These are phyloP conservation scores for Plasmodium blacklocki DNA, from an alignment of 169 alveolate species.

Conservation along the genomic window DNA sequence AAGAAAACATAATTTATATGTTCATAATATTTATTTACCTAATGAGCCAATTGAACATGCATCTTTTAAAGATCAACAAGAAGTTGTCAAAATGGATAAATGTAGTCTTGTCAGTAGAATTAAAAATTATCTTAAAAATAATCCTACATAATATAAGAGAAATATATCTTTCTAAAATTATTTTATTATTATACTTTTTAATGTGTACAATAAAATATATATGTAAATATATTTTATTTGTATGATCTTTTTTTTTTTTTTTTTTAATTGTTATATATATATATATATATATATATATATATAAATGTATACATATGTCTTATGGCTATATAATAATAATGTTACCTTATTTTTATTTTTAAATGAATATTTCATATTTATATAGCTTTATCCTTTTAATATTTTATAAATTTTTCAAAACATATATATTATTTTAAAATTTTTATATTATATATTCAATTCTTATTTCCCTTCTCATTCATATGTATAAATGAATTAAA, in stretches of 20 bases:
- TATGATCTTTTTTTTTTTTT: not conserved
- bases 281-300: too few relatives aligned
- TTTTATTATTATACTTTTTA: not conserved
- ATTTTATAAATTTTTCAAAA: too few relatives aligned
- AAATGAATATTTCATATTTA: too few relatives aligned
- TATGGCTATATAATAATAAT: too few relatives aligned
- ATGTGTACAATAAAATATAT: not conserved
- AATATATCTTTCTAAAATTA: not conserved
- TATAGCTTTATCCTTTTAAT: too few relatives aligned
- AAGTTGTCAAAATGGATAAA: constrained; percentile 22
- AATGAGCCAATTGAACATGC: constrained; percentile 50
- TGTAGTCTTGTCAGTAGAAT: constrained; percentile 14
- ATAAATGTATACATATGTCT: too few relatives aligned
- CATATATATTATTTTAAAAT: too few relatives aligned
- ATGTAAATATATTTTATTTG: not conserved
- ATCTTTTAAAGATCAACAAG: constrained; percentile 35
- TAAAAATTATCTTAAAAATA: constrained; percentile 3
- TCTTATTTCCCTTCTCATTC: too few relatives aligned
- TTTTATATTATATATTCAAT: too few relatives aligned
- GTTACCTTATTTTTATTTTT: too few relatives aligned
- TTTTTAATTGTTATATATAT: not conserved
- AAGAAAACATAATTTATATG: constrained; percentile 9
- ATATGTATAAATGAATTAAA: too few relatives aligned
- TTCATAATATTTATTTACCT: constrained; percentile 63
- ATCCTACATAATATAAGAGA: not conserved